phyloP scores from a whole-genome alignment of 768 basidiomycete species.

The Gymnopilus dilepis region DNA sequence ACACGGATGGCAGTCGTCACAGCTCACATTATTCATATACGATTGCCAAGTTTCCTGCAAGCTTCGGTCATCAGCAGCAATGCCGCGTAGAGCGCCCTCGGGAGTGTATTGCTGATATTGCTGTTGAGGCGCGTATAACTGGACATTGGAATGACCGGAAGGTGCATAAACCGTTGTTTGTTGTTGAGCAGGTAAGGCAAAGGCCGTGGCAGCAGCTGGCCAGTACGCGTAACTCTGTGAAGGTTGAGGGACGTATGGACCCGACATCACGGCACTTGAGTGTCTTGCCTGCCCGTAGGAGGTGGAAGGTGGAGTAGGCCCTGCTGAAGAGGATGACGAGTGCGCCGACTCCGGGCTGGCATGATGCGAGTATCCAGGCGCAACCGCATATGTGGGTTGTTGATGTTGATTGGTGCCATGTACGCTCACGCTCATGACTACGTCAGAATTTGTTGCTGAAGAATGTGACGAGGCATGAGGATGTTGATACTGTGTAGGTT shows the following conservation, averaged over 20 bases:
- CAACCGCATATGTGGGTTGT: slow-evolving; percentile 38
- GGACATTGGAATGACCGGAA: slow-evolving; percentile 9
- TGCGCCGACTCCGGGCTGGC: slow-evolving; percentile 23
- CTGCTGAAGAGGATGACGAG: slow-evolving; percentile 19
- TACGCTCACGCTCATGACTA: background rate
- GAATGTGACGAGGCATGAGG: slow-evolving; percentile 20
- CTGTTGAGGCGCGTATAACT: slow-evolving; percentile 21
- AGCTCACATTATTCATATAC: slow-evolving; percentile 65
- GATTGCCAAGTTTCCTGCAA: slow-evolving; percentile 74
- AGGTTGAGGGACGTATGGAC: slow-evolving; percentile 11
- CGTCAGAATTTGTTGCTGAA: slow-evolving; percentile 9
- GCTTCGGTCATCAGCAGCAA: slow-evolving; percentile 58
- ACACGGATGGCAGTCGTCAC: slow-evolving; percentile 8
- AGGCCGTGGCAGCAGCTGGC: slow-evolving; percentile 34
- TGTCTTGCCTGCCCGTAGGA: slow-evolving; percentile 13
- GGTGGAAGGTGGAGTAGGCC: slow-evolving; percentile 22
- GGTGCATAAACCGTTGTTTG: background rate
- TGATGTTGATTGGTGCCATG: slow-evolving; percentile 28
- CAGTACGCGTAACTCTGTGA: slow-evolving; percentile 36
- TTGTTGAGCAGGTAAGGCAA: slow-evolving; percentile 31
- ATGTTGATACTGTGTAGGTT: too few relatives aligned
- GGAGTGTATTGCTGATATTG: slow-evolving; percentile 51
- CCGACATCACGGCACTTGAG: slow-evolving; percentile 4
- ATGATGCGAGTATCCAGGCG: slow-evolving; percentile 29
- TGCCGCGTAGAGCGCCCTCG: slow-evolving; percentile 47